A percentile compares a stretch with the other conserved stretches of the same genome.
Conservation (phyloP, 2,329 filamentous ascomycete genomes). For the Fusarium goolgardi region DNA sequence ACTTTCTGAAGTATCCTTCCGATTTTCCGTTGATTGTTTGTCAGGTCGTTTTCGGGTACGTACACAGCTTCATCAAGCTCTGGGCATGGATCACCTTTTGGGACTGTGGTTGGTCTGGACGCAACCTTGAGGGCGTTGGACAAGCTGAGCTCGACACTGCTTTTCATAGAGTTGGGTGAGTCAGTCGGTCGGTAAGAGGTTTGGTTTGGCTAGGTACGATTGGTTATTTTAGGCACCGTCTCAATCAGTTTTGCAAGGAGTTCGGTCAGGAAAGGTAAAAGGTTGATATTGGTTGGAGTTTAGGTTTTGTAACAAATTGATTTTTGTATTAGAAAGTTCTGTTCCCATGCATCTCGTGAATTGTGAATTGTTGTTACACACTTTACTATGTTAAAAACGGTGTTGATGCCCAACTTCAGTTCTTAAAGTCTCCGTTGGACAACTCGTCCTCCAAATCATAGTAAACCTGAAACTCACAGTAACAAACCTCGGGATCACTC, state of each 20-base stretch:
- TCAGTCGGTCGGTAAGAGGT: neutral
- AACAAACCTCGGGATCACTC: constrained; percentile 45
- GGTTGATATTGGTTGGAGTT: neutral
- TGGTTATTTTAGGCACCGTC: neutral
- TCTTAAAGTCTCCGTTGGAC: constrained; percentile 41
- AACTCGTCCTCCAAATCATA: constrained; percentile 45
- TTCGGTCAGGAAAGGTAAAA: neutral
- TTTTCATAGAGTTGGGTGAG: constrained; percentile 1
- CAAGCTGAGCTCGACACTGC: constrained; percentile 20
- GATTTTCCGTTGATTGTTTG: constrained; percentile 63
- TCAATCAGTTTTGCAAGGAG: neutral
- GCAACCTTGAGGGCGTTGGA: constrained; percentile 45
- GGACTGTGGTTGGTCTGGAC: constrained; percentile 55
- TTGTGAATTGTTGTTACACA: too few species aligned
- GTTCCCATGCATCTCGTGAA: too few species aligned
- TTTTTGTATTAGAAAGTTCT: neutral
- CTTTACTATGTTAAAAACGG: neutral
- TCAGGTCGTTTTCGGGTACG: constrained; percentile 67
- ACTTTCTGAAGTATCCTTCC: constrained; percentile 62
- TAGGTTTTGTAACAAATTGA: neutral
- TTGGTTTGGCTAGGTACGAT: too few species aligned
- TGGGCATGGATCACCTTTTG: constrained; percentile 66
- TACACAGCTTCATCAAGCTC: constrained; percentile 68
- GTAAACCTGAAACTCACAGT: constrained; percentile 46
- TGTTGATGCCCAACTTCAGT: constrained; percentile 7